Evolutionary conservation across 2,329 filamentous ascomycete genomes (phyloP), one percentile per base, ranked within the genome.

Genomic region (Alternaria arbusti): DNA sequence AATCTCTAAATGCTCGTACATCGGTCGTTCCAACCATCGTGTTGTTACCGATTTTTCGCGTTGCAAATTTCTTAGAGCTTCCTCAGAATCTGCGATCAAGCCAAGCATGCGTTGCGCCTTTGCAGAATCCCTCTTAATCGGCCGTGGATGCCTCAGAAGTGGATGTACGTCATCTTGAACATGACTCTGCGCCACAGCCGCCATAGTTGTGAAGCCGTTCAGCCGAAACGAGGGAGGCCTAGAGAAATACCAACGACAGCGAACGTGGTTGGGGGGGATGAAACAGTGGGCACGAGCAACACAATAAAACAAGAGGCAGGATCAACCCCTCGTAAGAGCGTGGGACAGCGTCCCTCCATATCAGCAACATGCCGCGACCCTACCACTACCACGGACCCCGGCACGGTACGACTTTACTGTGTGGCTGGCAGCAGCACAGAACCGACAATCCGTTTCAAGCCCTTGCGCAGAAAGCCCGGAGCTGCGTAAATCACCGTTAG

Each of bases 71-170:
- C 54, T 64, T 17, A 62, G 49, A 13, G 62, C 66, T 47, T 71
- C 72, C 54, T 71, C 70, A 32, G 70, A 68, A 30, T 71, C 71
- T 30, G 71, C 67, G 32, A 74, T 68, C 30, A 74, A 44, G 12
- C 65, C 68, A 26, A 74, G 63, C 69, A 74, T 74, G 57, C 67
- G 72, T 52, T 74, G 69, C 13, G 72, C 72, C 62, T 70, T 74
- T 26, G 71, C 72, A 32, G 70, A 67, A 55, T 74, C 71, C 61
- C 71, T 66, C 32, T 69, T 73, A 26, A 74, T 70, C 50, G 72
- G 72, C 44, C 67, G 65, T 45, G 70, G 70, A 50, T 74, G 70
- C n/a, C 72, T 65, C 11, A 74, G 59, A 7, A 72, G 59, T 40
- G 71, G 71, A 57, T 73, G 70, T n/a, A 71, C 59, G 45, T 70